Evolutionary conservation across 768 basidiomycete species (phyloP).

Genomic region (Naganishia vaughanmartiniae): DNA sequence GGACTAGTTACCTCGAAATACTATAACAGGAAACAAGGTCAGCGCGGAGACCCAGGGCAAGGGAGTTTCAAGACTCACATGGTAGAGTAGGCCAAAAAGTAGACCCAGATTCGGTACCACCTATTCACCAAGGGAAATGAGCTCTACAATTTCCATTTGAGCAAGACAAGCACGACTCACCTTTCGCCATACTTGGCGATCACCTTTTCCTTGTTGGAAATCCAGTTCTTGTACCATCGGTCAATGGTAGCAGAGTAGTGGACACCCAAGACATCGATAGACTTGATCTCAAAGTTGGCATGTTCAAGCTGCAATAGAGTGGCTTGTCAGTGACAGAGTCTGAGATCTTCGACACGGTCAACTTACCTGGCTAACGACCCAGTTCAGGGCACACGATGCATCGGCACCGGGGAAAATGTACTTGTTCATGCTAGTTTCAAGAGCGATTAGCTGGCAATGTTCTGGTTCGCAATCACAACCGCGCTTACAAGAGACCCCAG

Average conservation of each 20-base stretch:
- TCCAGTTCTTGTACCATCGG: slow-evolving; percentile 97
- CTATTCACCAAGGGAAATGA: slow-evolving; percentile 9
- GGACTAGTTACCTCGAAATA: slow-evolving; percentile 60
- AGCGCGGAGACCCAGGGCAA: background rate
- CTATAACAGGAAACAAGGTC: slow-evolving; percentile 17
- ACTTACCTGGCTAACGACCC: slow-evolving; percentile 77
- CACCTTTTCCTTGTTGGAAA: slow-evolving; percentile 85
- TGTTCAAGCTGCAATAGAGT: slow-evolving; percentile 58
- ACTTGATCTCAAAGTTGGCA: slow-evolving; percentile 95
- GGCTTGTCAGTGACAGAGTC: slow-evolving; percentile 18
- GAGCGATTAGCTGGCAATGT: slow-evolving; percentile 6
- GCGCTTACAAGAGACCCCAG: slow-evolving; percentile 61
- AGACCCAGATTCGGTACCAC: slow-evolving; percentile 94
- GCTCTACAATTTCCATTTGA: background rate
- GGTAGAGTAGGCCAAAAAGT: slow-evolving; percentile 90
- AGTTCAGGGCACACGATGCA: slow-evolving; percentile 89
- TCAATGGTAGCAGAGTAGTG: slow-evolving; percentile 82
- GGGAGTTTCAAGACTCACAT: slow-evolving; percentile 56
- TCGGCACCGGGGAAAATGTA: slow-evolving; percentile 99
- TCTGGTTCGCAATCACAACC: background rate
- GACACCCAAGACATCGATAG: slow-evolving; percentile 91
- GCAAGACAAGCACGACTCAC: background rate
- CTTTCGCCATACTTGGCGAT: slow-evolving; percentile 82
- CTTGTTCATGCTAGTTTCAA: slow-evolving; percentile 52
- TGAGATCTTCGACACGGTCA: background rate